Evolutionary conservation across 768 basidiomycete genomes (phyloP), one percentile per base, ranked within the genome.

Genomic region (Auriscalpium vulgare): DNA sequence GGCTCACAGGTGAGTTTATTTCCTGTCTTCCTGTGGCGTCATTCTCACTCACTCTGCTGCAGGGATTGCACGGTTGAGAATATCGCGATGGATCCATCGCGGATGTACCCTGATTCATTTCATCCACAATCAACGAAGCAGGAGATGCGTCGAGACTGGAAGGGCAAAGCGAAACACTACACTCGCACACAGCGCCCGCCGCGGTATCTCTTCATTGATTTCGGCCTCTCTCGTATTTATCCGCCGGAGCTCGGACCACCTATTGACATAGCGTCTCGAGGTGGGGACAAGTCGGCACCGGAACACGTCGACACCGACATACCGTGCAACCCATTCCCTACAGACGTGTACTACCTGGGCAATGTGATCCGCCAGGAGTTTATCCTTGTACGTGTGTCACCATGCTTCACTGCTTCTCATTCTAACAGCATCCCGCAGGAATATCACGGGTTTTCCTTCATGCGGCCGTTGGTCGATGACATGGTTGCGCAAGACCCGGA

Each of bases 261-360:
- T 0, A 58, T 57, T 0, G 71, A 68, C 35, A 45, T 57, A 6
- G 67, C 71, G 0, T 64, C 74, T 2, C 58, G 59, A 8, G 78
- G 76, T 0, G 76, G 71, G 3, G 78, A 82, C 61, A 70, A 69
- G 51, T 63, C 72, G 0, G 68, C 69, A 0, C 72, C 72, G 1
- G 72, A 74, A 55, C 69, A n/a, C n/a, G n/a, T n/a, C n/a, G n/a
- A n/a, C n/a, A n/a, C n/a, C n/a, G n/a, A n/a, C n/a, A n/a, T n/a
- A n/a, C n/a, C n/a, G n/a, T n/a, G n/a, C n/a, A n/a, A n/a, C n/a
- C n/a, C n/a, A n/a, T n/a, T n/a, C n/a, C n/a, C n/a, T n/a, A n/a
- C n/a, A n/a, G n/a, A n/a, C n/a, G n/a, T n/a, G n/a, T n/a, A n/a
- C n/a, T n/a, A n/a, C n/a, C n/a, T n/a, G n/a, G n/a, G n/a, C n/a